Base-by-base conservation (phyloP, 352 stramenopile genomes). In the Elongisporangium undulatum region DNA sequence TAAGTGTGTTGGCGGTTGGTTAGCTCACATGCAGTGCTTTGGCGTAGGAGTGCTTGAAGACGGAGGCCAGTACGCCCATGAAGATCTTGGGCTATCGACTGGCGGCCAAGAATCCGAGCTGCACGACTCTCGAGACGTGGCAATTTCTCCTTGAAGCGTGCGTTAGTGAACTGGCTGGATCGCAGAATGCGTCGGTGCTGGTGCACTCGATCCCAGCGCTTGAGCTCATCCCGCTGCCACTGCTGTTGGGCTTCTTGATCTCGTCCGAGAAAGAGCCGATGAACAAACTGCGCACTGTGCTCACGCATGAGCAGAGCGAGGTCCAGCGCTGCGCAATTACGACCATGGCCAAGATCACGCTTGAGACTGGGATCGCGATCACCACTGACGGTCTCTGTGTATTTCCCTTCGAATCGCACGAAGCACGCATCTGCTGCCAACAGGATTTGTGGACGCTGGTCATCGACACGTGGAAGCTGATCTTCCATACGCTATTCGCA, bases 331-430 rank as follows among this genome's bases (percentile, higher is more conserved):
- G 63, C 17, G 84, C 85, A 1, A 85, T 93, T 56, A 59, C 74
- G 49, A 77, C 78, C n/a, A 59, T 92, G 16, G 72, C 82, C 17
- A 77, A 68, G 16, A 22, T 90, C 50, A 86, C 69, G 24, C 48
- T 93, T 4, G 71, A 77, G 12, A 72, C 76, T 16, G 82, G 75
- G 1, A 75, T 74, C 45, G 73, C 62, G 21, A 61, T 92, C 39
- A 71, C 80, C 23, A 74, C 67, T 20, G 78, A 86, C 21, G 84
- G 74, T 16, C 61, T 92, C 3, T 80, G 81, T 19, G 73, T 74
- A 22, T 92, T 95, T 59, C 78, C 85, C 6, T 93, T 95, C 51
- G 85, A 95, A 49, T 92, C 85, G 5, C 81, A 95, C 53, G 85
- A 94, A 56, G 77, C 85, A 3, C 77, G 85, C 41, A 82, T 90